These are phyloP conservation scores for Paecilomyces dactylethromorphus DNA, from an alignment of 2,329 filamentous ascomycete species.

Conservation along the genomic window DNA sequence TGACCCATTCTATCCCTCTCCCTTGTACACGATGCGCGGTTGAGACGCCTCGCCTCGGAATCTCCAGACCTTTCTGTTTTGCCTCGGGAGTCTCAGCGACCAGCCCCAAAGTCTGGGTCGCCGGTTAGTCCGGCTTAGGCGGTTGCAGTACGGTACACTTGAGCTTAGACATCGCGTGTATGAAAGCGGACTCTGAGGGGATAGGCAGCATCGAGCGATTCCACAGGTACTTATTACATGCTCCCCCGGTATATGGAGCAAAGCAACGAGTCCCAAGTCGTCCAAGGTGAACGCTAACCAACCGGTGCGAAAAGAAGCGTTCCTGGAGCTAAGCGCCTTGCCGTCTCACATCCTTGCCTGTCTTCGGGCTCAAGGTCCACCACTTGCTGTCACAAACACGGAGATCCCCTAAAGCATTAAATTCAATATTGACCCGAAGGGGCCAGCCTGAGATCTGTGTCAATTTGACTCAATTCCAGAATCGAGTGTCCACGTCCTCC, in stretches of 20 bases:
- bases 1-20: neutral
- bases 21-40: neutral
- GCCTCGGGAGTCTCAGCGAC: neutral
- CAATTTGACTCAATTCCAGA: neutral
- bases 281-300: neutral
- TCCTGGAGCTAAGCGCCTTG: slow-evolving; percentile 2
- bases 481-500: neutral
- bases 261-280: neutral
- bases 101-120: neutral
- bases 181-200: neutral
- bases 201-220: neutral
- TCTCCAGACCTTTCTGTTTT: neutral
- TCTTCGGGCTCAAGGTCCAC: neutral
- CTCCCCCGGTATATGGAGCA: neutral
- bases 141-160: too few relatives aligned
- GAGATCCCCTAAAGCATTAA: neutral
- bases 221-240: neutral
- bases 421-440: neutral
- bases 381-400: neutral
- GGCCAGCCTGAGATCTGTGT: neutral
- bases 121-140: neutral
- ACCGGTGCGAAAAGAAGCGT: neutral
- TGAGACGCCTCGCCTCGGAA: neutral
- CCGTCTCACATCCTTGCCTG: neutral
- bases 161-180: neutral